Evolutionary conservation across 2,329 filamentous ascomycete species (phyloP).

Genomic region (Paecilomyces sp.): DNA sequence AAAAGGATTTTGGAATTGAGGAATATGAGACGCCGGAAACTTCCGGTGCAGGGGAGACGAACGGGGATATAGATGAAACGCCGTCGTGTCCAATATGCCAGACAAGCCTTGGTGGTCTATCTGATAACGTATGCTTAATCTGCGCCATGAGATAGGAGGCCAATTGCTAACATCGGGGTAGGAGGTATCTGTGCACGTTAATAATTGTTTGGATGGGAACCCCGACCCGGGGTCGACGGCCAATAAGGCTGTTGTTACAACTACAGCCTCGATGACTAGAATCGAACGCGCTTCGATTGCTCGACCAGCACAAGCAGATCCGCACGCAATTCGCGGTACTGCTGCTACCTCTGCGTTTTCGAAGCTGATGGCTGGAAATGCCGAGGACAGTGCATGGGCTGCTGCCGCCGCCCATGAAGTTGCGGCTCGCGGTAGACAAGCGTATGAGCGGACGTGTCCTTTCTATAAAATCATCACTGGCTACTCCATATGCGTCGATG

Average conservation of each 20-base stretch:
- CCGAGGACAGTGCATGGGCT: constrained; percentile 85
- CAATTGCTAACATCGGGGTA: constrained; percentile 38
- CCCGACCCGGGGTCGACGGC: constrained; percentile 49
- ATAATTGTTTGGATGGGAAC: constrained; percentile 82
- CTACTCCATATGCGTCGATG: constrained; percentile 88
- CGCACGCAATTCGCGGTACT: constrained; percentile 51
- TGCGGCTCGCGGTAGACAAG: constrained; percentile 72
- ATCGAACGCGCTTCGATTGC: constrained; percentile 64
- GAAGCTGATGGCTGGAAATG: constrained; percentile 86
- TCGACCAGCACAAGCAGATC: constrained; percentile 72
- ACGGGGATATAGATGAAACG: constrained; percentile 11
- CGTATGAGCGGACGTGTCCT: constrained; percentile 84
- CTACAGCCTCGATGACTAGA: constrained; percentile 37
- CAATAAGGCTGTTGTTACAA: constrained; percentile 10
- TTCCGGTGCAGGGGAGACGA: not conserved
- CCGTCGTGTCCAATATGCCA: constrained; percentile 71
- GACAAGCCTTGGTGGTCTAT: constrained; percentile 53
- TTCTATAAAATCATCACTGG: constrained; percentile 98
- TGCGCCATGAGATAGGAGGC: not conserved
- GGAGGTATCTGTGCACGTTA: constrained; percentile 78
- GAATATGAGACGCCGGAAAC: constrained; percentile 18
- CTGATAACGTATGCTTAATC: constrained; percentile 30
- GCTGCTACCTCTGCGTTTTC: constrained; percentile 67
- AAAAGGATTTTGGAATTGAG: constrained; percentile 22
- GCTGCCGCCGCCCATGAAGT: constrained; percentile 73